Conservation (phyloP, 192 early-diverging fungal genomes). For the Podila minutissima region DNA sequence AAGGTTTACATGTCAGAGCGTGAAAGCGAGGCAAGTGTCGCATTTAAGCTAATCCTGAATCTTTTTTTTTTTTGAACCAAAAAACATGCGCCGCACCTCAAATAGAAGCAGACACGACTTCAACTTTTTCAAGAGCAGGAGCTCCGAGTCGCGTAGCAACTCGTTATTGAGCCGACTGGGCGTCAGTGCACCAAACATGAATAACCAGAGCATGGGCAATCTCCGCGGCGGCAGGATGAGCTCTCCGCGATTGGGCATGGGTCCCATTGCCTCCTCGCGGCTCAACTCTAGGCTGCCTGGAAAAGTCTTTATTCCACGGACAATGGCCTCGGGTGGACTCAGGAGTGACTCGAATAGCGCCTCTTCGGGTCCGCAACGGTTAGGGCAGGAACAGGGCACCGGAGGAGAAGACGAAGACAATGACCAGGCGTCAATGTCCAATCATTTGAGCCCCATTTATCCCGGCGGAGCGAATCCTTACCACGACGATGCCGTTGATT, state of each 20-base stretch:
- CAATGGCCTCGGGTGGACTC: conserved; percentile 3
- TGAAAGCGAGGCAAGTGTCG: too few species aligned
- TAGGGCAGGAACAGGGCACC: neutral
- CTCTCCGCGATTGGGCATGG: conserved; percentile 39
- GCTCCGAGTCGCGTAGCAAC: conserved; percentile 16
- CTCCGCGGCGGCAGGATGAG: neutral
- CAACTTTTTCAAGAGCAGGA: conserved; percentile 50
- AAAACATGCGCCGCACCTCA: neutral
- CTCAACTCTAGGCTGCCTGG: conserved; percentile 19
- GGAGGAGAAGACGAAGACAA: neutral
- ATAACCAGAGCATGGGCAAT: neutral
- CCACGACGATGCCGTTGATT: conserved; percentile 52
- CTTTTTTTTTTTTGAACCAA: too few species aligned
- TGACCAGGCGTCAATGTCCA: conserved; percentile 1
- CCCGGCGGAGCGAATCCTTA: conserved; percentile 43
- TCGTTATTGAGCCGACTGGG: conserved; percentile 38
- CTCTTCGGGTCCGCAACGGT: neutral
- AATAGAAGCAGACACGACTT: conserved; percentile 46
- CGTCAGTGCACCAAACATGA: conserved; percentile 4
- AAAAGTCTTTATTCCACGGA: conserved; percentile 21
- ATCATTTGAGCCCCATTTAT: conserved; percentile 31
- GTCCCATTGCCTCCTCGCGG: conserved; percentile 21
- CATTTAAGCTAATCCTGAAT: too few species aligned
- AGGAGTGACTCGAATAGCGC: neutral
- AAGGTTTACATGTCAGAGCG: neutral